Base-by-base conservation (phyloP, 768 basidiomycete genomes). In the Boletus patriciae region DNA sequence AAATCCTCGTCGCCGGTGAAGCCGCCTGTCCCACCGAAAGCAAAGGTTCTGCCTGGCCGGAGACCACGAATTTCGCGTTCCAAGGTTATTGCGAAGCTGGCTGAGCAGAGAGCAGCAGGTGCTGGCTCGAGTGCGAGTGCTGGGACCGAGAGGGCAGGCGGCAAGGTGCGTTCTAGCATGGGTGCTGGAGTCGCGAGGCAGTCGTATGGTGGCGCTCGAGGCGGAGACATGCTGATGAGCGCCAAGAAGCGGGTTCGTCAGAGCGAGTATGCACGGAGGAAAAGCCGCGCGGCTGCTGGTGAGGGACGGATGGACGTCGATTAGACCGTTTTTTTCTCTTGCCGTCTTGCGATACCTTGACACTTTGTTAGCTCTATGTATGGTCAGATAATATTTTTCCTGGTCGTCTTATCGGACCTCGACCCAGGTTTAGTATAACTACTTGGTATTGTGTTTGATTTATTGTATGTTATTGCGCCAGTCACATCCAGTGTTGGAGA, bases 31-130 rank as follows among this genome's bases (percentile, higher is more conserved):
- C 63, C 69, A 18, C 61, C 63, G 16, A 73, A 70, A 52, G 66
- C 66, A 6, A 75, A 73, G 55, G 59, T 65, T 16, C 55, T 73
- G 19, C 61, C 76, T 27, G 77, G 80, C 10, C 81, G 87, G 54
- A 86, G 84, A 66, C 90, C 90, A 5, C 82, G 89, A 9, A 89
- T 92, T 60, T 92, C 90, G 42, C 82, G 91, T 38, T 89, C 88
- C 27, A 87, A 85, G 58, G 88, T 92, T 40, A 90, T 92, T 44
- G 87, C 90, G 0, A 83, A 79, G 62, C 74, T 92, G 36, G 87
- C 86, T 1, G 87, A 87, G 15, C 87, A 92, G 69, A 83, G 90
- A 7, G 82, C 80, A 15, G 70, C 68, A 11, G 71, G 66, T 11
- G 15, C 52, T 4, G 18, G 52, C 13, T 11, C 64, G 27, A 48